Base-by-base conservation (phyloP, 352 stramenopile genomes). In the Pythium myriotylum region DNA sequence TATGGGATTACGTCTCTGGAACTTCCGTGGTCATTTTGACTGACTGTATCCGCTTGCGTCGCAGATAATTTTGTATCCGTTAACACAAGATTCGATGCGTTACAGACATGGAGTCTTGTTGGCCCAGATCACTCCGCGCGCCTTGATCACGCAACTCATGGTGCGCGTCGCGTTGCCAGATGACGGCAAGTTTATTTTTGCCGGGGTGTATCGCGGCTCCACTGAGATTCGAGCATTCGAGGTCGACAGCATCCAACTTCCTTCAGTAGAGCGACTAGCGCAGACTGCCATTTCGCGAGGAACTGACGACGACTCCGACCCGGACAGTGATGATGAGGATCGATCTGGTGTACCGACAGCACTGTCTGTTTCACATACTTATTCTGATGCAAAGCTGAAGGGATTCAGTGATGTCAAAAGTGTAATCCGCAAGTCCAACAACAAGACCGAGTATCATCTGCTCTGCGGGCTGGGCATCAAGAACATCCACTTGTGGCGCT, bases 221-320 rank as follows among this genome's bases (percentile, higher is more conserved):
- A 95, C 83, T n/a, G 86, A 94, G 50, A 94, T 95, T 54, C 81
- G 84, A 14, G 86, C 84, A 0, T 90, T 89, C 40, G 81, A 94
- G 37, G 79, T 95, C 12, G 86, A 90, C 62, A 92, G 80, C 42
- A 93, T 94, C 62, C 59, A 72, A 24, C 72, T 94, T 17, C 86
- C 86, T 9, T 57, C 62, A 20, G 42, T 58, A 1, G 56, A 70
- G 43, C 26, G 54, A 27, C 29, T 57, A 2, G 50, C 54, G 12
- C 43, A 61, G 32, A 54, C 26, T 2, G 62, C 50, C 5, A 53
- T 27, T 1, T 4, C 23, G 1, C 24, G 48, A 22, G 37, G 54
- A 16, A 17, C n/a, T 13, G 49, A 69, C 9, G 45, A 55, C n/a
- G 41, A 59, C 3, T 58, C 50, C 16, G 43, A 60, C 51, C 43